Base-by-base conservation (phyloP, 106 monocot species). In the Allium cepa region DNA sequence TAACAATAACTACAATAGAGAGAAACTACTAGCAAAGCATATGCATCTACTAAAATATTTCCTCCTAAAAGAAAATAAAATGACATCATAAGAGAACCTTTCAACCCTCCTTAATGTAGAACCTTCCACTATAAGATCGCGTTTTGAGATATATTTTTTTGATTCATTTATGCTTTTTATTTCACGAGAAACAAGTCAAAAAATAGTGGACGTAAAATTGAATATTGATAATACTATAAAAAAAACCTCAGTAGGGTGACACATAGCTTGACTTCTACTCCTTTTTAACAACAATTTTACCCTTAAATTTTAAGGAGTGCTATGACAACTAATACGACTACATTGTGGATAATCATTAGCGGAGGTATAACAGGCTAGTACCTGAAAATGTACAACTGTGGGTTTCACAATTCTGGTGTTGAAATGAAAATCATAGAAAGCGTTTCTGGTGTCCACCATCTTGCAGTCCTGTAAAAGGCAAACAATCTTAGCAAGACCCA, bases 301-400 rank as follows among this genome's bases (percentile, higher is more conserved):
- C 11, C 28, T 14, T 9, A 26, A 45, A 6, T 6, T 9, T 13
- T 9, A 46, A 14, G 7, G 47, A 8, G 64, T 10, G 64, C 22
- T 46, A 64, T 47, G 15, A 15, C 9, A 27, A 14, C 48, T 50
- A 18, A 60, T 59, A 71, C 4, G 22, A 52, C 50, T 61, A 61
- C 28, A 36, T 11, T 17, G 48, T 48, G 59, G 0, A 26, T 26
- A 51, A 7, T 11, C 0, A 47, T 36, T 36, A 1, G 36, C 5
- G 3, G 36, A 36, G 36, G 36, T 36, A 36, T 5, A 52, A 27
- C 18, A 75, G 27, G 67, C 56, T 75, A 60, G 58, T 63, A 87
- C 87, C 87, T 87, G 87, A 78, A 87, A 87, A 81, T 87, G 87
- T 15, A 80, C 78, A 28, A 87, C 77, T 9, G 80, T 83, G 7